A percentile compares a stretch with the other conserved stretches of the same genome.
These are phyloP conservation scores for Coemansia sp. DNA, from an alignment of 192 early-diverging fungal species.

Conservation along the genomic window DNA sequence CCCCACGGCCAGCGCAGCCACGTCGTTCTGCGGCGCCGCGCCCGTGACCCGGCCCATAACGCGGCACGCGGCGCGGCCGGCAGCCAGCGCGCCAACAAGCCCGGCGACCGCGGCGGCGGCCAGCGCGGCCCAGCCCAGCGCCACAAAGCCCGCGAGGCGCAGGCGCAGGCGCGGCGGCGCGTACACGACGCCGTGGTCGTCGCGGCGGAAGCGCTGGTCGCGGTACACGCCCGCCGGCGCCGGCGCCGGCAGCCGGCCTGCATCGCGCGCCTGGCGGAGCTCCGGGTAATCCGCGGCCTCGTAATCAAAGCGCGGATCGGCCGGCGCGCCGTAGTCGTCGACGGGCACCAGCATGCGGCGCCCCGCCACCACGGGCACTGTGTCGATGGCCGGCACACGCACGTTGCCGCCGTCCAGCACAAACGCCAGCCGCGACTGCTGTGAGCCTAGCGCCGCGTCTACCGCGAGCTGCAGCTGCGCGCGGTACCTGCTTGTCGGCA, in stretches of 20 bases:
- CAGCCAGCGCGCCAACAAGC: conserved; percentile 49
- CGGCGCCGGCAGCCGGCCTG: conserved; percentile 25
- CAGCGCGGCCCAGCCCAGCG: conserved; percentile 27
- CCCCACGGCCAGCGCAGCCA: conserved; percentile 72
- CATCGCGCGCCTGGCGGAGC: conserved; percentile 10
- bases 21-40: conserved; percentile 62
- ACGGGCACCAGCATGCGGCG: conserved; percentile 78
- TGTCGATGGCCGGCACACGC: conserved; percentile 82
- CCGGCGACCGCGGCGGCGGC: conserved; percentile 43
- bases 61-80: conserved; percentile 46
- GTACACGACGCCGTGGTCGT: conserved; percentile 75
- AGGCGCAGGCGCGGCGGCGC: conserved; percentile 55
- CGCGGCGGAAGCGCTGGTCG: conserved; percentile 44
- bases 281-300: conserved; percentile 57
- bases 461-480: conserved; percentile 27
- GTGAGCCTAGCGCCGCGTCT: conserved; percentile 41
- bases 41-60: not conserved
- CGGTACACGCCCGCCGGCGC: conserved; percentile 52
- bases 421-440: conserved; percentile 53
- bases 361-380: conserved; percentile 73
- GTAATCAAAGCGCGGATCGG: conserved; percentile 57
- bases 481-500: conserved; percentile 22
- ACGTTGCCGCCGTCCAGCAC: conserved; percentile 61
- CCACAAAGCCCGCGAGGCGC: conserved; percentile 18
- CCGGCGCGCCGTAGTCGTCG: conserved; percentile 53